These are phyloP conservation scores for Selaginella moellendorffii DNA, from an alignment of 75 land plant species.

Conservation along the genomic window DNA sequence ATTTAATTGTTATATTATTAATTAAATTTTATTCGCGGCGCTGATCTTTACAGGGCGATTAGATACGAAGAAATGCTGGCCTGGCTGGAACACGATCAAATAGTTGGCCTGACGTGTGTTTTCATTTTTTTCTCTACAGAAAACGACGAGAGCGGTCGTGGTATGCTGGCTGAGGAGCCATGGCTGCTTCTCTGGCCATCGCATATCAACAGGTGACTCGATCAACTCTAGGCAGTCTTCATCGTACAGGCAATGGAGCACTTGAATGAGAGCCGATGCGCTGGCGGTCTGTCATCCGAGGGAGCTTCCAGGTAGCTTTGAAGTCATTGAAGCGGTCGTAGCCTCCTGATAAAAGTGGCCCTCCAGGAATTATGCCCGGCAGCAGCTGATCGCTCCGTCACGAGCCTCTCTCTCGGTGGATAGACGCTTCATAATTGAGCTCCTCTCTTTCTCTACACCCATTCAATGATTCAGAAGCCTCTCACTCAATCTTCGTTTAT, in stretches of 20 bases:
- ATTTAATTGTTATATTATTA: too few species aligned
- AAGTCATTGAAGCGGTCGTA: neutral
- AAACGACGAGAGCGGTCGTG: constrained; percentile 25
- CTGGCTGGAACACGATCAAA: constrained; percentile 27
- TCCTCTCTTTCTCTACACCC: too few species aligned
- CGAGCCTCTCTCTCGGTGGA: constrained; percentile 77
- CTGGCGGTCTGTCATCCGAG: constrained; percentile 41
- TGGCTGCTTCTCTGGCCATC: constrained; percentile 87
- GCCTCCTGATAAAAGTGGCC: too few species aligned
- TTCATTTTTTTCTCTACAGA: neutral
- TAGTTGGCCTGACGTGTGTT: neutral
- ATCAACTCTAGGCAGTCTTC: too few species aligned
- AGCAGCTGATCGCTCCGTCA: constrained; percentile 90
- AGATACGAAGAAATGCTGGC: constrained; percentile 89
- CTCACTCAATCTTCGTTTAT: too few species aligned
- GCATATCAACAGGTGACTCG: constrained; percentile 70
- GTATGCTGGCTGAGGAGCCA: constrained; percentile 63
- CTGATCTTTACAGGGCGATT: constrained; percentile 54
- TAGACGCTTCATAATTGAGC: constrained; percentile 81
- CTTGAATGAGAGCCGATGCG: constrained; percentile 37
- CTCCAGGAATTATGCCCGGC: constrained; percentile 81
- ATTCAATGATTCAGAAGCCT: too few species aligned
- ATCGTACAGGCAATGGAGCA: constrained; percentile 68
- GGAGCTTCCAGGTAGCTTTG: constrained; percentile 58
- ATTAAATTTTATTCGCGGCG: too few species aligned